Evolutionary conservation across 2,329 filamentous ascomycete species (phyloP).

Genomic region (Salinomyces thailandicus): DNA sequence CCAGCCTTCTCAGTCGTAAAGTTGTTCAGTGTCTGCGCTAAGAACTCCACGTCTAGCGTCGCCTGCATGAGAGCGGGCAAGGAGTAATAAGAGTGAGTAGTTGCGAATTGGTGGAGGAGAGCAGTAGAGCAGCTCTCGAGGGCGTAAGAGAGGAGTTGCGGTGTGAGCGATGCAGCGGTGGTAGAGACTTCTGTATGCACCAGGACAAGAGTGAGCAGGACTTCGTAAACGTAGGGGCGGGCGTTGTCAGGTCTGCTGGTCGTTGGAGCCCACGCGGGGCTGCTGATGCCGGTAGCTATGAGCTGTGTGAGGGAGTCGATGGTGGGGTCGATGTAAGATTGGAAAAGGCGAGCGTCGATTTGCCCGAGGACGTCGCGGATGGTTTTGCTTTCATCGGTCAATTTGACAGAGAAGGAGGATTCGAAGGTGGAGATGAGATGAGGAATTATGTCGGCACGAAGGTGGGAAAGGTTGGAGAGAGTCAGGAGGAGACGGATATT

Average conservation of each 20-base stretch:
- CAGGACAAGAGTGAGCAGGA: slow-evolving; percentile 73
- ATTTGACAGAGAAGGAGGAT: slow-evolving; percentile 82
- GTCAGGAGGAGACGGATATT: slow-evolving; percentile 78
- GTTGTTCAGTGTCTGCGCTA: slow-evolving; percentile 81
- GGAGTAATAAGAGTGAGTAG: slow-evolving; percentile 50
- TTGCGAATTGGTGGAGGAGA: slow-evolving; percentile 65
- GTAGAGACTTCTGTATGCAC: slow-evolving; percentile 26
- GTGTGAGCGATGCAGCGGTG: slow-evolving; percentile 58
- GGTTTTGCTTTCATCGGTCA: slow-evolving; percentile 86
- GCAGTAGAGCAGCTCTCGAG: slow-evolving; percentile 71
- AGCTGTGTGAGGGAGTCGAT: slow-evolving; percentile 57
- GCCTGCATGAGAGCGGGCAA: slow-evolving; percentile 88
- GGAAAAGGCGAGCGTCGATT: slow-evolving; percentile 84
- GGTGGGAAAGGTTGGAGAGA: slow-evolving; percentile 76
- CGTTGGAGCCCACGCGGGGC: slow-evolving; percentile 58
- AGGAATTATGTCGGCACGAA: slow-evolving; percentile 73
- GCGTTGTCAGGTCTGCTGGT: slow-evolving; percentile 56
- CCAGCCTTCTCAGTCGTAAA: slow-evolving; percentile 78
- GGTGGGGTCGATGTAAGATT: slow-evolving; percentile 76
- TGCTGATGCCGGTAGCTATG: slow-evolving; percentile 61
- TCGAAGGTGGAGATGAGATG: slow-evolving; percentile 88
- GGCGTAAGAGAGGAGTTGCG: slow-evolving; percentile 73
- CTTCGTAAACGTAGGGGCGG: slow-evolving; percentile 79
- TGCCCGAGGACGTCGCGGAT: slow-evolving; percentile 83
- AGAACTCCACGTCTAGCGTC: slow-evolving; percentile 92